A percentile compares a stretch with the other conserved stretches of the same genome.
Evolutionary conservation across 805 yeast genomes (phyloP).

Genomic region (Priceomyces melissophilus): DNA sequence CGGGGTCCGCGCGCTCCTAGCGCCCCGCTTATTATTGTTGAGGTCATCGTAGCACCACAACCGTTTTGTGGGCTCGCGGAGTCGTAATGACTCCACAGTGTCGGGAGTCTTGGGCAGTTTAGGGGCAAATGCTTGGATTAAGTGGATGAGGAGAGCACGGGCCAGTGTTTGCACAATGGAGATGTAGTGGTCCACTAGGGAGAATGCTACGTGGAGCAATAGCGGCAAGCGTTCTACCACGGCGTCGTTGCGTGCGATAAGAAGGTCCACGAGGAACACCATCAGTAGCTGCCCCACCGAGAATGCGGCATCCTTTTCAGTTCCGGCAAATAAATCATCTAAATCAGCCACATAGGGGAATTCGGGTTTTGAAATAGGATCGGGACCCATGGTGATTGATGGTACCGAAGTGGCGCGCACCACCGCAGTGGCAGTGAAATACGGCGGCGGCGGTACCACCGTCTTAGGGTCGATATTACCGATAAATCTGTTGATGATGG

Average conservation of each 20-base stretch:
- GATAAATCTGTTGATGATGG: constrained; percentile 59
- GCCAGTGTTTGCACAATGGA: constrained; percentile 84
- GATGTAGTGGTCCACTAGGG: constrained; percentile 83
- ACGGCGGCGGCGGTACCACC: constrained; percentile 73
- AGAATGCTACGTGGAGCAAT: constrained; percentile 73
- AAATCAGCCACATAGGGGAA: constrained; percentile 79
- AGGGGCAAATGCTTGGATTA: constrained; percentile 62
- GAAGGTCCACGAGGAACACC: constrained; percentile 78
- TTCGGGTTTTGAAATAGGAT: constrained; percentile 5
- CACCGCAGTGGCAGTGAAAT: constrained; percentile 21
- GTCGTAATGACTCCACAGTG: constrained; percentile 56
- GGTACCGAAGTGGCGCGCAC: constrained; percentile 9
- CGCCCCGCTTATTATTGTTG: constrained; percentile 53
- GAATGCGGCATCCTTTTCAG: constrained; percentile 68
- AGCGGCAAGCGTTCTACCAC: constrained; percentile 62
- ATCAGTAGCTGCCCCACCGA: constrained; percentile 85
- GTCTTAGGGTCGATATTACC: constrained; percentile 74
- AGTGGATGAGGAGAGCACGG: constrained; percentile 64
- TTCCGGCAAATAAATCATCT: constrained; percentile 49
- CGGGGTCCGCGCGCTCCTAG: constrained; percentile 74
- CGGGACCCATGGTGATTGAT: constrained; percentile 23
- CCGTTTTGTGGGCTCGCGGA: constrained; percentile 40
- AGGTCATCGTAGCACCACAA: constrained; percentile 89
- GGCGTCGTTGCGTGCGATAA: constrained; percentile 63
- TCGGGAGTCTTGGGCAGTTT: constrained; percentile 52